Conservation (phyloP, 2,329 filamentous ascomycete genomes). For the Colletotrichum sp. region DNA sequence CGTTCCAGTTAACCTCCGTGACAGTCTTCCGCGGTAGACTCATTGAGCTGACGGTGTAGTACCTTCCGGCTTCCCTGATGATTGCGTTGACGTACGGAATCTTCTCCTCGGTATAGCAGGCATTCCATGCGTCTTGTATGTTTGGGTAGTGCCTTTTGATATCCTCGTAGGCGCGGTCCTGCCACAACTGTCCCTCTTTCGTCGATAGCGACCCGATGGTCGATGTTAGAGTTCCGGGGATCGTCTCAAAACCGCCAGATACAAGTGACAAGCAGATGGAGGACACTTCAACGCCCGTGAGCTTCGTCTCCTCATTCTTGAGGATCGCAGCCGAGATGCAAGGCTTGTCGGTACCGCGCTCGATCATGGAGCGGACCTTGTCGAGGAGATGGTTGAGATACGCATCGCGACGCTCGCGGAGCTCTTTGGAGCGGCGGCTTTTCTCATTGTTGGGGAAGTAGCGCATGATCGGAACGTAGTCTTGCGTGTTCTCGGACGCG, state of each 20-base stretch:
- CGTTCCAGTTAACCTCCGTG: not conserved
- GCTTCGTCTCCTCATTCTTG: not conserved
- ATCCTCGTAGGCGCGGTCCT: not conserved
- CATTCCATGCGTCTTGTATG: not conserved
- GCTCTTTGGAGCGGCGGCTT: constrained; percentile 68
- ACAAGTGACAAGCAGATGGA: not conserved
- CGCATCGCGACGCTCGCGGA: constrained; percentile 70
- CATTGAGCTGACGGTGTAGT: not conserved
- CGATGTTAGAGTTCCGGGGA: not conserved
- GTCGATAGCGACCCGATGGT: not conserved
- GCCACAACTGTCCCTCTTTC: not conserved
- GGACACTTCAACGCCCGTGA: not conserved
- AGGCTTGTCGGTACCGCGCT: not conserved
- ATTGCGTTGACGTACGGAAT: not conserved
- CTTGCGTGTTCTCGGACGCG: constrained; percentile 84
- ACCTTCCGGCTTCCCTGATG: not conserved
- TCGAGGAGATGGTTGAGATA: constrained; percentile 72
- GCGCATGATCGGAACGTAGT: constrained; percentile 80
- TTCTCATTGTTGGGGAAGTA: constrained; percentile 58
- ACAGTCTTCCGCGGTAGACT: not conserved
- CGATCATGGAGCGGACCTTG: constrained; percentile 46
- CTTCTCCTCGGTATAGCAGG: not conserved
- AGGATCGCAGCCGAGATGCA: not conserved
- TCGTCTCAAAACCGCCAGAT: not conserved
- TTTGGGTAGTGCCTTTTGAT: not conserved